These are phyloP conservation scores for Colletotrichum lupini DNA, from an alignment of 2,329 filamentous ascomycete genomes.

Conservation along the genomic window DNA sequence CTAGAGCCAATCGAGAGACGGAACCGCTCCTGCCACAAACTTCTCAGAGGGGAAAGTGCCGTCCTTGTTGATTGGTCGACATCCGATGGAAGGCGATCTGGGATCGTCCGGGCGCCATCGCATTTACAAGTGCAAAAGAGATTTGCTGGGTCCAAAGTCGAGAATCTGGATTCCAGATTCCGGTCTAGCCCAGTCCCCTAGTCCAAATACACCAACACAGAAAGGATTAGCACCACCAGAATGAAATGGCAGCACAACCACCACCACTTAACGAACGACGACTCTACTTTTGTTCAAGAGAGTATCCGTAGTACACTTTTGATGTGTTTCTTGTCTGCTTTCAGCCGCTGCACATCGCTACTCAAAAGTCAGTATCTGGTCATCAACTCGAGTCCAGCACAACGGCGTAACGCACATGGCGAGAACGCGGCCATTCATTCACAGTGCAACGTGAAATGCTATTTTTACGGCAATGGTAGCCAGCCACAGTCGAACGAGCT, in stretches of 20 bases:
- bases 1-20: neutral
- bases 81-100: conserved; percentile 14
- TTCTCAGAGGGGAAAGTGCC: conserved; percentile 23
- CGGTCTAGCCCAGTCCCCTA: neutral
- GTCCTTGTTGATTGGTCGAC: conserved; percentile 5
- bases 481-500: neutral
- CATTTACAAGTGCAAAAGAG: conserved; percentile 15
- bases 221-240: neutral
- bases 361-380: neutral
- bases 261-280: neutral
- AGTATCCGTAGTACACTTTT: neutral
- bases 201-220: neutral
- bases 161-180: neutral
- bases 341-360: neutral
- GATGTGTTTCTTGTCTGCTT: neutral
- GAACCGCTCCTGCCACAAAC: conserved; percentile 2
- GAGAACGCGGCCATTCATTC: neutral
- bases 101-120: conserved; percentile 29
- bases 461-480: neutral
- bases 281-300: neutral
- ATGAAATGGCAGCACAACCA: neutral
- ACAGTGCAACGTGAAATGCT: neutral
- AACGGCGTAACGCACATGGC: neutral
- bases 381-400: neutral
- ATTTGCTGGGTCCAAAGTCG: conserved; percentile 5